These are phyloP conservation scores for Pulveroboletus sp. DNA, from an alignment of 768 basidiomycete species.

Conservation along the genomic window DNA sequence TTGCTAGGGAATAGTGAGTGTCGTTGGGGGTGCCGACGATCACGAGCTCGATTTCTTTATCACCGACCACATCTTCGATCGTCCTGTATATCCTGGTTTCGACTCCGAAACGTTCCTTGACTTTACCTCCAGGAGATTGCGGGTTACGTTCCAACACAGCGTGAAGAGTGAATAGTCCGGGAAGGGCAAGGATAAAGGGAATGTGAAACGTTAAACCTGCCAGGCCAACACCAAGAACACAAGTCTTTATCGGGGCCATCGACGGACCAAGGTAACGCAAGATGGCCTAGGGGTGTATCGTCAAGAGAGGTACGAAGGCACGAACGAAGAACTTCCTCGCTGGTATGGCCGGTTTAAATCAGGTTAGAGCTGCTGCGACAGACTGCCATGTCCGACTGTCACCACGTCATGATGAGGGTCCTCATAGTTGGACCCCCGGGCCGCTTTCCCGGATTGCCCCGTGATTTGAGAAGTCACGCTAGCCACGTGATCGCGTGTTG, in stretches of 20 bases:
- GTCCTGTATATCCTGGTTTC: constrained; percentile 41
- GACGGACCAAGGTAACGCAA: no score
- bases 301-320: no score
- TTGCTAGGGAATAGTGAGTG: constrained; percentile 62
- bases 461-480: constrained; percentile 6
- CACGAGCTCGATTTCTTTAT: constrained; percentile 62
- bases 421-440: no score
- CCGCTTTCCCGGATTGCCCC: not conserved
- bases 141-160: constrained; percentile 38
- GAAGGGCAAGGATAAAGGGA: constrained; percentile 71
- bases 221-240: no score
- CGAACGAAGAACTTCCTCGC: no score
- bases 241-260: no score
- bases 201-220: constrained; percentile 61
- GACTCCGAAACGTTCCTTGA: constrained; percentile 60
- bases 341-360: no score
- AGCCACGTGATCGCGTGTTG: constrained; percentile 23
- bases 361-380: no score
- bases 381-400: no score
- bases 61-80: constrained; percentile 50
- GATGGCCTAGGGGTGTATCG: no score
- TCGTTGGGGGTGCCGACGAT: constrained; percentile 39
- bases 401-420: no score
- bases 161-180: constrained; percentile 17
- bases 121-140: constrained; percentile 52